phyloP scores from a whole-genome alignment of 2,329 filamentous ascomycete genomes.

The Colletotrichum chrysophilum region DNA sequence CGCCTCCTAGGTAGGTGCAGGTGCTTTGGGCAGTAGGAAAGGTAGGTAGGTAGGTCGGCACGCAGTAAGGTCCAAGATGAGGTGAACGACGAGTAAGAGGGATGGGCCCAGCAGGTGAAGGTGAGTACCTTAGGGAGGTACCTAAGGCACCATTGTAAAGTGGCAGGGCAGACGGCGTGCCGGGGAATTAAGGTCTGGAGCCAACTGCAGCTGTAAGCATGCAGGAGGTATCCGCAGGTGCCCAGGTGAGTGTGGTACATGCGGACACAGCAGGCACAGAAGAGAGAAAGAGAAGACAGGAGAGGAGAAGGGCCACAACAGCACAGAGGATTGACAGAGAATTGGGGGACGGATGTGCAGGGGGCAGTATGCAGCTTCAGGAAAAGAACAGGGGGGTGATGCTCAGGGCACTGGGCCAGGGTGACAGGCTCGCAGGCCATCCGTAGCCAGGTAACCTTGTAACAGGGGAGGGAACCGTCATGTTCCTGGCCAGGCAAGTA shows the following conservation, averaged over 20 bases:
- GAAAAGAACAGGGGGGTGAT: neutral
- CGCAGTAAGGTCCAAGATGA: neutral
- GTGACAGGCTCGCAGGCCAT: neutral
- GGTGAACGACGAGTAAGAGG: neutral
- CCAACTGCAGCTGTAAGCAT: neutral
- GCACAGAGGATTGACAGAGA: neutral
- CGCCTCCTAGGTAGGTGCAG: neutral
- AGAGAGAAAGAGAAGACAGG: neutral
- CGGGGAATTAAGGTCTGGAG: slow-evolving; percentile 4
- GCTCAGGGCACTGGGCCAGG: neutral
- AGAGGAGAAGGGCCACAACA: neutral
- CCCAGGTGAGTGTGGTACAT: neutral
- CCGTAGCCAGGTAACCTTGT: neutral
- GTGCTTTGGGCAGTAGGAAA: neutral
- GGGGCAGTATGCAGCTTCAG: slow-evolving; percentile 3
- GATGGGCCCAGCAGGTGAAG: neutral
- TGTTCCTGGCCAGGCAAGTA: neutral
- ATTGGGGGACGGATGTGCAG: slow-evolving; percentile 9
- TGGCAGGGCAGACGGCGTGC: neutral
- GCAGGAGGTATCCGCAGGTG: neutral
- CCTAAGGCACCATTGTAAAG: neutral
- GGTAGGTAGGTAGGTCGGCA: neutral
- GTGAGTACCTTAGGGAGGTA: neutral
- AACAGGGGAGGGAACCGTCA: neutral
- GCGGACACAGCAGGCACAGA: neutral